These are phyloP conservation scores for Naganishia onofrii DNA, from an alignment of 768 basidiomycete species.

Conservation along the genomic window DNA sequence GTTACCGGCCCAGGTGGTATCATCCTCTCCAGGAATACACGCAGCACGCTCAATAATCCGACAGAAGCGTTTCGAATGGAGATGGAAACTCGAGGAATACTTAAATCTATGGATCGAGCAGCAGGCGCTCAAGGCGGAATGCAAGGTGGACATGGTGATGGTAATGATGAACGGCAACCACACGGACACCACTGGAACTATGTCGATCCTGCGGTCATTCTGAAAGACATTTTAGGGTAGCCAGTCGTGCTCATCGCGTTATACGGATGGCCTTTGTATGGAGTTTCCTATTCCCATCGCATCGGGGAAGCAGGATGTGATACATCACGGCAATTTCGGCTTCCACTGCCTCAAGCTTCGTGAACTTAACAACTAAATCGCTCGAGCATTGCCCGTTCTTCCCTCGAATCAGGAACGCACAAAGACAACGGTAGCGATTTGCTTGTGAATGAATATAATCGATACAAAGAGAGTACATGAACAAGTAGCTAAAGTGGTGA, in stretches of 20 bases:
- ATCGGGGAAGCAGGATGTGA: too few relatives aligned
- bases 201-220: slow-evolving; percentile 29
- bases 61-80: slow-evolving; percentile 11
- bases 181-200: slow-evolving; percentile 30
- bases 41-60: not conserved
- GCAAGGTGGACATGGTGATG: not conserved
- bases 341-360: too few relatives aligned
- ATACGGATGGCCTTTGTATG: too few relatives aligned
- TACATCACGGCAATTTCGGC: too few relatives aligned
- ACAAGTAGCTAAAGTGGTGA: not conserved
- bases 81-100: slow-evolving; percentile 22
- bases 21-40: not conserved
- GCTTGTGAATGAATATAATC: not conserved
- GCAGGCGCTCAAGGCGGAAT: not conserved
- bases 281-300: too few relatives aligned
- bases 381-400: too few relatives aligned
- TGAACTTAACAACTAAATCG: too few relatives aligned
- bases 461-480: slow-evolving; percentile 1
- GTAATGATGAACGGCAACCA: too few relatives aligned
- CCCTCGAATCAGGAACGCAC: too few relatives aligned
- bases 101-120: slow-evolving; percentile 23
- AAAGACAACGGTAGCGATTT: too few relatives aligned
- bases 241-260: not conserved
- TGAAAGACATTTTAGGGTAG: slow-evolving; percentile 28
- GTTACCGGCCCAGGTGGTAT: not conserved